Evolutionary conservation across 345 rosid species (phyloP).

Genomic region (Populus pruinosa): DNA sequence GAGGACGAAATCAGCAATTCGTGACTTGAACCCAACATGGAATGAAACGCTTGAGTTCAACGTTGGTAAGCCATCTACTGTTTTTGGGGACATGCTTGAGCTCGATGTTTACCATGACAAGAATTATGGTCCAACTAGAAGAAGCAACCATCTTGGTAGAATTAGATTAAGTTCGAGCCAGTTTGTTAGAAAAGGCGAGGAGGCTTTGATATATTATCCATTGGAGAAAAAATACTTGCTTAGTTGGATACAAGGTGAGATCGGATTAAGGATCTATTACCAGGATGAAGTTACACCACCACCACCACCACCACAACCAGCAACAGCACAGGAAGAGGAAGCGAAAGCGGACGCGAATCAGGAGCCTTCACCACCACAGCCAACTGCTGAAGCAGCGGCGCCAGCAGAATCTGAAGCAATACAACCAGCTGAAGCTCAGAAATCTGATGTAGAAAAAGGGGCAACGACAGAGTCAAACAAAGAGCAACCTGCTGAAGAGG

Average conservation of each 20-base stretch:
- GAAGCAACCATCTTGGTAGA: constrained; percentile 69
- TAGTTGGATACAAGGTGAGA: constrained; percentile 67
- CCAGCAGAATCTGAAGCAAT: constrained; percentile 11
- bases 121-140: constrained; percentile 59
- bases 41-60: constrained; percentile 66
- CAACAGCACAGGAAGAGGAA: constrained; percentile 30
- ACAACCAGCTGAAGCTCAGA: neutral
- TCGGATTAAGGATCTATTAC: constrained; percentile 71
- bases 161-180: constrained; percentile 56
- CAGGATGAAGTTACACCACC: constrained; percentile 39
- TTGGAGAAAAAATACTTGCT: constrained; percentile 57
- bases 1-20: constrained; percentile 49
- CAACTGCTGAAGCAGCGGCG: constrained; percentile 10
- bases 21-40: constrained; percentile 78
- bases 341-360: constrained; percentile 14
- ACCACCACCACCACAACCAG: constrained; percentile 23
- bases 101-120: constrained; percentile 70
- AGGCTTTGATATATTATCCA: constrained; percentile 70
- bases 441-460: neutral
- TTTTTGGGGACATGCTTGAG: constrained; percentile 65
- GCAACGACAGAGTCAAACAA: neutral
- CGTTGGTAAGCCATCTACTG: constrained; percentile 50
- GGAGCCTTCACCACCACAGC: constrained; percentile 8
- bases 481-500: neutral
- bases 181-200: constrained; percentile 82